These are phyloP conservation scores for Glycine soja DNA, from an alignment of 306 rosid species.

Conservation along the genomic window DNA sequence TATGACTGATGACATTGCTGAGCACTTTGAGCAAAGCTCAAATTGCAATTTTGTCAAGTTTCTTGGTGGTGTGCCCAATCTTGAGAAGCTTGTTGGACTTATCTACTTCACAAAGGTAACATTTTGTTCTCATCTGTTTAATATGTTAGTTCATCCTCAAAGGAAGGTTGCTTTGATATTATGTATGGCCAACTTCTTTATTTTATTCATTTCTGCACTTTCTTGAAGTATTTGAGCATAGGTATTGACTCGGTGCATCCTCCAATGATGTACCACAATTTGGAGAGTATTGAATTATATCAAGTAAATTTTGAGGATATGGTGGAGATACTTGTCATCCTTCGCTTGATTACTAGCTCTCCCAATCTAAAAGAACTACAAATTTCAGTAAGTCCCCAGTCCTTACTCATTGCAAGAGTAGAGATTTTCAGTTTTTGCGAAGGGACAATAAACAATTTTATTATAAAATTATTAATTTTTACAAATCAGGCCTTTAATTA, in stretches of 20 bases:
- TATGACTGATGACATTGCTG: slow-evolving; percentile 74
- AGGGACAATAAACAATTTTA: neutral
- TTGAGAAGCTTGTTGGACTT: slow-evolving; percentile 81
- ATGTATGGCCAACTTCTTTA: slow-evolving; percentile 19
- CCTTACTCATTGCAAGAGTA: neutral
- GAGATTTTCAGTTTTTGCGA: neutral
- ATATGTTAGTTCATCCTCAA: slow-evolving; percentile 24
- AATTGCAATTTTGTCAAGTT: slow-evolving; percentile 76
- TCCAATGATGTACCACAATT: slow-evolving; percentile 60
- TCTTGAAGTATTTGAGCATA: slow-evolving; percentile 86
- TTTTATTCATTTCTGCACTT: slow-evolving; percentile 13
- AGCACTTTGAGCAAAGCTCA: slow-evolving; percentile 67
- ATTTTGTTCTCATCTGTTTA: slow-evolving; percentile 30
- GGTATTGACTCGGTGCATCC: slow-evolving; percentile 61
- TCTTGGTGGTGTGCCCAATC: slow-evolving; percentile 86
- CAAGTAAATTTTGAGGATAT: slow-evolving; percentile 95
- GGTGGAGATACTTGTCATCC: slow-evolving; percentile 87
- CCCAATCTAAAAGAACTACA: slow-evolving; percentile 87
- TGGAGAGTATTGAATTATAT: slow-evolving; percentile 75
- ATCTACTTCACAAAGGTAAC: slow-evolving; percentile 92
- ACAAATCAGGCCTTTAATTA: slow-evolving; percentile 1
- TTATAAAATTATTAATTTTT: neutral
- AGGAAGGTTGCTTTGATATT: slow-evolving; percentile 11
- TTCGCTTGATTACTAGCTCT: slow-evolving; percentile 79
- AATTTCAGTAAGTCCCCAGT: slow-evolving; percentile 71